Evolutionary conservation across 345 rosid species (phyloP).

Genomic region (Citrus trifoliata): DNA sequence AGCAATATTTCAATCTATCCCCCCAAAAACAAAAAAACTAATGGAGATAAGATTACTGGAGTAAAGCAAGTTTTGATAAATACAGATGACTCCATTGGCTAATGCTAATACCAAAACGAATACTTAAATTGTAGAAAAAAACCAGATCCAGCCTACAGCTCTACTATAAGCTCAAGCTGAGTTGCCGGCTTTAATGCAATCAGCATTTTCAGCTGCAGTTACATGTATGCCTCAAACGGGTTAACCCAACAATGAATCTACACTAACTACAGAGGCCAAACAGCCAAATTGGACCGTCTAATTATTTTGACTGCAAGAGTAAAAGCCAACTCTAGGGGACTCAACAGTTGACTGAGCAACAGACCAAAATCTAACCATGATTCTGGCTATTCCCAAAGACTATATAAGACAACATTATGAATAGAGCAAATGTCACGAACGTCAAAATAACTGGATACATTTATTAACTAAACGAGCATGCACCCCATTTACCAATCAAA

Average conservation of each 20-base stretch:
- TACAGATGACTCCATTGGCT: background rate
- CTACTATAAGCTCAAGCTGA: background rate
- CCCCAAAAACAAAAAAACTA: background rate
- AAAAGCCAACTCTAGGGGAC: background rate
- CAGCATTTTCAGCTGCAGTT: background rate
- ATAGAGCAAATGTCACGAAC: background rate
- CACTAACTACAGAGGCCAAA: background rate
- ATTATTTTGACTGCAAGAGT: background rate
- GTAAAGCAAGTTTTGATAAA: background rate
- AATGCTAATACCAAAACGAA: background rate
- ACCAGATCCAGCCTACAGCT: background rate
- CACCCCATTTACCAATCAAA: background rate
- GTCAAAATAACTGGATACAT: background rate
- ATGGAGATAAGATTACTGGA: background rate
- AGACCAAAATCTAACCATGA: background rate
- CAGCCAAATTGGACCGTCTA: background rate
- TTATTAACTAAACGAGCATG: background rate
- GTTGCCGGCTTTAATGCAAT: background rate
- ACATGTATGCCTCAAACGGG: no score
- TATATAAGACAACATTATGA: background rate
- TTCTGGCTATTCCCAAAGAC: background rate
- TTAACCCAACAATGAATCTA: background rate
- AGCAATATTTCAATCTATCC: conserved; percentile 58
- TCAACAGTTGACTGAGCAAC: background rate
- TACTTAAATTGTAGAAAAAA: background rate